Conservation (phyloP, 1,139 yeast genomes). For the Hyphopichia buzzinii region DNA sequence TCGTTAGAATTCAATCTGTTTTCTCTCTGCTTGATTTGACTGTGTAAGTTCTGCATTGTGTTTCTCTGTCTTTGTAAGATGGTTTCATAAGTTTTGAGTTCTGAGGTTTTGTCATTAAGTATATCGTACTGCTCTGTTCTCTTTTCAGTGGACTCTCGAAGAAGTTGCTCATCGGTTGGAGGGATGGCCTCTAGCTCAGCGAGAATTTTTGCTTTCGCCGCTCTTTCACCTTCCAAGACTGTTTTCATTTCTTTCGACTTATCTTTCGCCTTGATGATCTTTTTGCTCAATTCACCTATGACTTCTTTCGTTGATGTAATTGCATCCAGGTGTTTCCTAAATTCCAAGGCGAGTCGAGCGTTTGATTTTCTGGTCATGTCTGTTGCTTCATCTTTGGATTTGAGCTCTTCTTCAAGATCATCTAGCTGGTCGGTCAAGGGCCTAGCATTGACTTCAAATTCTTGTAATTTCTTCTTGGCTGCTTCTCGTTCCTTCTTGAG, state of each 20-base stretch:
- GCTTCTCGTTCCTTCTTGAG: conserved; percentile 43
- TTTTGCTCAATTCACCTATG: conserved; percentile 15
- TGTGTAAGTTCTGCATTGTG: conserved; percentile 11
- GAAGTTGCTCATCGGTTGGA: conserved; percentile 16
- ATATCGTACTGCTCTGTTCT: conserved; percentile 14
- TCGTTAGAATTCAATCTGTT: conserved; percentile 48
- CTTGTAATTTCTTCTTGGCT: conserved; percentile 30
- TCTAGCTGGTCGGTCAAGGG: conserved; percentile 28
- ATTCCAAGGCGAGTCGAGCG: not conserved
- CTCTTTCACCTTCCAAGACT: conserved; percentile 12
- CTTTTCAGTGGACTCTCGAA: conserved; percentile 11
- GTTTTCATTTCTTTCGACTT: not conserved
- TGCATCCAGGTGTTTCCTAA: conserved; percentile 1
- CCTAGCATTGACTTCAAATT: conserved; percentile 25
- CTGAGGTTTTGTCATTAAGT: conserved; percentile 12
- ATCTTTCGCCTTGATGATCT: conserved; percentile 13
- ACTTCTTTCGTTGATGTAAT: conserved; percentile 8
- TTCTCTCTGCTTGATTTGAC: conserved; percentile 12
- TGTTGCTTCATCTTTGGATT: not conserved
- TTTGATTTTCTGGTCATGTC: not conserved
- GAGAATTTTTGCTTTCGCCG: conserved; percentile 14
- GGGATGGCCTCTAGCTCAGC: conserved; percentile 12
- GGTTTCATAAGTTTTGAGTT: conserved; percentile 18
- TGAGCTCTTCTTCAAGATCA: conserved; percentile 8
- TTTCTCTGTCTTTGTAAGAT: conserved; percentile 16